Percentiles rank a stretch among this genome's conserved stretches.
Evolutionary conservation across 495 filamentous ascomycete genomes (phyloP).

Genomic region (Sphaerosporella brunnea): DNA sequence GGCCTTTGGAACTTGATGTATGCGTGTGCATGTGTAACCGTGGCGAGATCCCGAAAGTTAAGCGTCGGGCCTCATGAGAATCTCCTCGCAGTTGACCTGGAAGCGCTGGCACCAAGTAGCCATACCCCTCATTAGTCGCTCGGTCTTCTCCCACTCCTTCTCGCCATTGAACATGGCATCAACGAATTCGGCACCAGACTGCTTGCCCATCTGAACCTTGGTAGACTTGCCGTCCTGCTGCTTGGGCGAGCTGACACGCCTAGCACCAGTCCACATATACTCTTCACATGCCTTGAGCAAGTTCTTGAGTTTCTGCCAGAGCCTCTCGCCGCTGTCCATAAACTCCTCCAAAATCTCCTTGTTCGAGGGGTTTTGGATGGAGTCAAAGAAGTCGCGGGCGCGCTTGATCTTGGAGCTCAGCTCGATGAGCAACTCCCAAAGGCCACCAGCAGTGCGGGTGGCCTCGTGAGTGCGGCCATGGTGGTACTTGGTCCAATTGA

Average conservation of each 20-base stretch:
- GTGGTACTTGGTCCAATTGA: conserved; percentile 96
- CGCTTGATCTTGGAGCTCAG: conserved; percentile 92
- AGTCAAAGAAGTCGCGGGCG: conserved; percentile 60
- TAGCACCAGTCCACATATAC: conserved; percentile 73
- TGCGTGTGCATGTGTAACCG: background rate
- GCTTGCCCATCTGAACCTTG: conserved; percentile 68
- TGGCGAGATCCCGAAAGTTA: conserved; percentile 10
- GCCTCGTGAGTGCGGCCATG: conserved; percentile 74
- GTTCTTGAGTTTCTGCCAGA: conserved; percentile 72
- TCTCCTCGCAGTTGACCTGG: conserved; percentile 89
- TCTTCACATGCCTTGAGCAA: conserved; percentile 80
- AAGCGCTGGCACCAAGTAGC: conserved; percentile 91
- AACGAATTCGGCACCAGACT: conserved; percentile 88
- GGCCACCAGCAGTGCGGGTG: conserved; percentile 78
- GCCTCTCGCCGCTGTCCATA: conserved; percentile 71
- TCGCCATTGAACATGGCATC: conserved; percentile 91
- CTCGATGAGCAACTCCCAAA: conserved; percentile 91
- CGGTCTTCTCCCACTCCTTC: conserved; percentile 78
- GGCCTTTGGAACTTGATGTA: background rate
- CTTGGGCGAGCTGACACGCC: conserved; percentile 38
- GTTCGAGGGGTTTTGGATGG: conserved; percentile 52
- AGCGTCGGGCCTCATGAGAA: conserved; percentile 43
- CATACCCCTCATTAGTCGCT: conserved; percentile 83
- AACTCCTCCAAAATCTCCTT: conserved; percentile 78
- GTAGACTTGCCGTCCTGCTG: conserved; percentile 43